Conservation (phyloP, 1,139 yeast species). For the Suhomyces bokatorum region DNA sequence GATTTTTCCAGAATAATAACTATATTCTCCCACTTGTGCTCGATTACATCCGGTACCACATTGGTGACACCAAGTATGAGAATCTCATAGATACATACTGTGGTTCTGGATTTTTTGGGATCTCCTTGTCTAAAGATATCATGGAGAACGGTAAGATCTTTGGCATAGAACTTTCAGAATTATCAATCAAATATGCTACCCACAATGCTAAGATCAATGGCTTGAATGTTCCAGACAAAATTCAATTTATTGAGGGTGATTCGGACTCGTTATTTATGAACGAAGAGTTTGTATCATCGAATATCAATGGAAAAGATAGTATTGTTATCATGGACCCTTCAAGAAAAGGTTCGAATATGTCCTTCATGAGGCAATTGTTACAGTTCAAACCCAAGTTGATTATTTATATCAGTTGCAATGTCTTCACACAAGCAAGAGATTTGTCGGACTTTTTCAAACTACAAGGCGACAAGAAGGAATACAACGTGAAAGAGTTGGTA, state of each 20-base stretch:
- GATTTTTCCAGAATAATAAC: conserved; percentile 40
- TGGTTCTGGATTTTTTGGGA: conserved; percentile 50
- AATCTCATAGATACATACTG: conserved; percentile 47
- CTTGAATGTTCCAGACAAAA: conserved; percentile 27
- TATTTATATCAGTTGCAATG: conserved; percentile 48
- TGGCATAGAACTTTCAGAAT: conserved; percentile 43
- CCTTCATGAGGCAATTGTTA: conserved; percentile 37
- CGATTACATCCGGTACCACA: conserved; percentile 32
- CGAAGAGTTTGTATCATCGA: conserved; percentile 25
- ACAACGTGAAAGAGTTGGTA: conserved; percentile 32
- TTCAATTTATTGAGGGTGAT: conserved; percentile 39
- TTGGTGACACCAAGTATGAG: conserved; percentile 20
- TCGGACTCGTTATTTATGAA: conserved; percentile 38
- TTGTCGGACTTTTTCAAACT: conserved; percentile 30
- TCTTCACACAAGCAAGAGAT: conserved; percentile 50
- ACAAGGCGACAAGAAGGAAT: conserved; percentile 21
- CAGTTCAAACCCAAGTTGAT: conserved; percentile 40
- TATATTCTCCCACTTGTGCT: conserved; percentile 38
- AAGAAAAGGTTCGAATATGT: conserved; percentile 40
- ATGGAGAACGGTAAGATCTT: conserved; percentile 36
- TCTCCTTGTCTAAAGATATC: conserved; percentile 34
- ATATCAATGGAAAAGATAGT: conserved; percentile 33
- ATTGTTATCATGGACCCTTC: conserved; percentile 50
- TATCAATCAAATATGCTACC: conserved; percentile 37
- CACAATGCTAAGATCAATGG: conserved; percentile 45